Evolutionary conservation across 2,329 filamentous ascomycete genomes (phyloP), one percentile per base, ranked within the genome.

Genomic region (Fusarium sterilihyphosum): DNA sequence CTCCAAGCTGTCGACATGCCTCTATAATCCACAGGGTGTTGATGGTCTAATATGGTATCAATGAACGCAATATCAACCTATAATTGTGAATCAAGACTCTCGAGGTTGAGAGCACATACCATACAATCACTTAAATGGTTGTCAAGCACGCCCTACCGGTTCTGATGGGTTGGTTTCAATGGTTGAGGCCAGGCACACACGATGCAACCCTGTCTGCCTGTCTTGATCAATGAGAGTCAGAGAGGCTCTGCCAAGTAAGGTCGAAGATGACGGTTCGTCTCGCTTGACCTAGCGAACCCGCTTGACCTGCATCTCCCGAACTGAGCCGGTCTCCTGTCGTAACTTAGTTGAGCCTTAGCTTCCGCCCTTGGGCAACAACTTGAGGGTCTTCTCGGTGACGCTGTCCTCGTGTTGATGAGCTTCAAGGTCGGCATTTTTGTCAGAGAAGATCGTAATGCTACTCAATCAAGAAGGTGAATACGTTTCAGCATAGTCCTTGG

Each of bases 281-380:
- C 66, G 67, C 52, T 70, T 70, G 59, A 24, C 63, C 49, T 68
- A 33, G 66, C 49, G 38, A 75, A 65, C 44, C 75, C 73, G 77
- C 73, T 67, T 58, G 64, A 58, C 58, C 44, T 74, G 67, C 76
- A 70, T 78, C 61, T 76, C 73, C 73, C 68, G 71, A 65, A 68
- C 38, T 68, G 61, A n/a, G n/a, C 33, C 44, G 58, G 56, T 54
- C 52, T 71, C 58, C 56, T 71, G 60, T 53, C 52, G 63, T 65
- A 67, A 70, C 68, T 70, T 61, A 40, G 24, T 73, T 73, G 33
- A 37, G 64, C 35, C 43, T 65, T 73, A 69, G 68, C 53, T 73
- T 75, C 72, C 72, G 72, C 72, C 72, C 72, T 74, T 74, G 47
- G 52, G 37, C 44, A 56, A 74, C 72, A 74, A 74, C 26, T 58